A percentile compares a stretch with the other conserved stretches of the same genome.
phyloP scores from a whole-genome alignment of 2,329 filamentous ascomycete species.

The Fusarium nygamai region DNA sequence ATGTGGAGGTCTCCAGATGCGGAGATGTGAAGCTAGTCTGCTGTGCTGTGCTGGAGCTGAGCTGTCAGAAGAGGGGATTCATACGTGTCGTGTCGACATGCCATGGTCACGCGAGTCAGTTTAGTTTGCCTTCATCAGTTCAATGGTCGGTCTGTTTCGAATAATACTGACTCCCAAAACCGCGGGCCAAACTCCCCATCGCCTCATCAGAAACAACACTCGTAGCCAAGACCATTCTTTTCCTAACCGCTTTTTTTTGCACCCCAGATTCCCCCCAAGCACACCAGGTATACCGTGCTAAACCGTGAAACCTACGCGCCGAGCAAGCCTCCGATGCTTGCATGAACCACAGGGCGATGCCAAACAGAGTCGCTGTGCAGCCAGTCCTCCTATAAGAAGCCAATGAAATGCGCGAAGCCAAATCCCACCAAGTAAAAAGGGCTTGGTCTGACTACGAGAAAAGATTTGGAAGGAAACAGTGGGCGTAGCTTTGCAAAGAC shows the following conservation, averaged over 20 bases:
- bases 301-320: constrained; percentile 23
- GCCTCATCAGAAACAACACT: constrained; percentile 33
- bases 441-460: constrained; percentile 27
- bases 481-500: constrained; percentile 16
- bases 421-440: not conserved
- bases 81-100: constrained; percentile 21
- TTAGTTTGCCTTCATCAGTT: not conserved
- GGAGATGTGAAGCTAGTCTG: constrained; percentile 22
- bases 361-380: constrained; percentile 3
- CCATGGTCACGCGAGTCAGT: constrained; percentile 7
- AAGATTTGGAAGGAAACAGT: constrained; percentile 24
- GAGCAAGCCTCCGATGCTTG: constrained; percentile 5
- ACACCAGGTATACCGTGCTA: constrained; percentile 15
- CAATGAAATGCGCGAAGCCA: constrained; percentile 9
- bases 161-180: constrained; percentile 32
- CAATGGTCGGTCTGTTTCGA: constrained; percentile 32
- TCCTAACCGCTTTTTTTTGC: constrained; percentile 15
- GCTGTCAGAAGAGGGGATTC: constrained; percentile 20
- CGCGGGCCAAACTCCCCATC: constrained; percentile 39
- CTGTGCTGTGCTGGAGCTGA: not conserved
- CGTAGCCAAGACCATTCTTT: constrained; percentile 34
- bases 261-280: constrained; percentile 12
- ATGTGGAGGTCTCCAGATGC: constrained; percentile 28
- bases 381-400: constrained; percentile 3
- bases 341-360: not conserved